Evolutionary conservation across 352 stramenopile species (phyloP).

Genomic region (Aphanomyces stellatus): DNA sequence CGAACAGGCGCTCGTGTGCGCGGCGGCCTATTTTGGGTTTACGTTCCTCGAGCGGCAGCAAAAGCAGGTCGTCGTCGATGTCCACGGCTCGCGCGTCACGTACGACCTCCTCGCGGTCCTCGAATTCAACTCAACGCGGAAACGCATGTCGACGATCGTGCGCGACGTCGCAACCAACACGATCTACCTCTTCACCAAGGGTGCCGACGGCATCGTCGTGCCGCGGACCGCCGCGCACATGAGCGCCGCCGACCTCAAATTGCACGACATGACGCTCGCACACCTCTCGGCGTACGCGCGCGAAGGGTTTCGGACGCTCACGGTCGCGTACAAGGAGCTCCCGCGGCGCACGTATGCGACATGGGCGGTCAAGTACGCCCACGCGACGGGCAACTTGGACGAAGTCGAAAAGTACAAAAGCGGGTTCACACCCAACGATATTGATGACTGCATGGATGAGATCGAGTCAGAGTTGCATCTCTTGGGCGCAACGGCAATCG

Average conservation of each 20-base stretch:
- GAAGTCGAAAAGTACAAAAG: slow-evolving; percentile 77
- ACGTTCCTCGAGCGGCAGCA: slow-evolving; percentile 33
- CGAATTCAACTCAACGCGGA: slow-evolving; percentile 55
- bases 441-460: slow-evolving; percentile 72
- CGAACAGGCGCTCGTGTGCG: slow-evolving; percentile 56
- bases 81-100: neutral
- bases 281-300: slow-evolving; percentile 78
- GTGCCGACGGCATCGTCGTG: slow-evolving; percentile 62
- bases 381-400: slow-evolving; percentile 53
- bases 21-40: slow-evolving; percentile 51
- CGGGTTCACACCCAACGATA: slow-evolving; percentile 45
- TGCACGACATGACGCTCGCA: neutral
- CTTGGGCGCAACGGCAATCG: slow-evolving; percentile 88
- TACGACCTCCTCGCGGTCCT: slow-evolving; percentile 52
- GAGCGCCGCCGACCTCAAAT: neutral
- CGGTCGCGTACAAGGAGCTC: slow-evolving; percentile 69
- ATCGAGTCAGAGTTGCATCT: slow-evolving; percentile 77
- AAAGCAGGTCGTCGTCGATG: neutral
- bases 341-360: slow-evolving; percentile 35
- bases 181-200: slow-evolving; percentile 26
- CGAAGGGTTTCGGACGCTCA: slow-evolving; percentile 80
- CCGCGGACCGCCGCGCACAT: neutral
- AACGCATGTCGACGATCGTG: slow-evolving; percentile 71
- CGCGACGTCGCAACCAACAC: neutral
- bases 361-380: slow-evolving; percentile 54